Evolutionary conservation across 2,329 filamentous ascomycete genomes (phyloP).

Genomic region (Fusarium torreyae): DNA sequence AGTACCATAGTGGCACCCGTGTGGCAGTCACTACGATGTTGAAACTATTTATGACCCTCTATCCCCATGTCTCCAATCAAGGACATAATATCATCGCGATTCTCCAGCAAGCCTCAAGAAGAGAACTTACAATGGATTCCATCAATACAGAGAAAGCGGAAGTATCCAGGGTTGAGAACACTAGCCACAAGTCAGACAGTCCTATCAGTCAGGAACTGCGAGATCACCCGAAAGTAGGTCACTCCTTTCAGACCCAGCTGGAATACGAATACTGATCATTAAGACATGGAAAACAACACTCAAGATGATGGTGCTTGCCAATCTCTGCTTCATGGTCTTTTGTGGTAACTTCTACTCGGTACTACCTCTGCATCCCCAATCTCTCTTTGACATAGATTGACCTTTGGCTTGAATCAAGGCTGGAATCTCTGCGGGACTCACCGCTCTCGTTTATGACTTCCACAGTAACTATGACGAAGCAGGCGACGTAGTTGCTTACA

Average conservation of each 20-base stretch:
- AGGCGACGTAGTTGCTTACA: background rate
- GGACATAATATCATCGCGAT: no score
- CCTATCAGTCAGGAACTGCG: background rate
- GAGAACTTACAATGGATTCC: background rate
- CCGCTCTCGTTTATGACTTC: background rate
- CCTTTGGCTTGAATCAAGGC: background rate
- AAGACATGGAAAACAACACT: background rate
- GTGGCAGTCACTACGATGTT: no score
- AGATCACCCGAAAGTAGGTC: background rate
- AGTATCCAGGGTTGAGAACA: background rate
- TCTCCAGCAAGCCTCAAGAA: no score
- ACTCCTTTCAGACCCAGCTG: no score
- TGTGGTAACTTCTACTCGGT: slow-evolving; percentile 9
- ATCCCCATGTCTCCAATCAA: no score
- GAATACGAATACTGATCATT: background rate
- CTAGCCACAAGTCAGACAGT: background rate
- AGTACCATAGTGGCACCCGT: no score
- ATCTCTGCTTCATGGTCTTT: slow-evolving; percentile 8
- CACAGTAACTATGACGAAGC: background rate
- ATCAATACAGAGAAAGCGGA: slow-evolving; percentile 1
- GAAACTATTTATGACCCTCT: no score
- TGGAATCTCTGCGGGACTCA: background rate
- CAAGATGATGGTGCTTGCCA: background rate
- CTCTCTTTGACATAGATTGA: no score
- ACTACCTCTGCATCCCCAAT: fast-evolving